Evolutionary conservation across 1,139 yeast genomes (phyloP).

Genomic region (Taphrina populina): DNA sequence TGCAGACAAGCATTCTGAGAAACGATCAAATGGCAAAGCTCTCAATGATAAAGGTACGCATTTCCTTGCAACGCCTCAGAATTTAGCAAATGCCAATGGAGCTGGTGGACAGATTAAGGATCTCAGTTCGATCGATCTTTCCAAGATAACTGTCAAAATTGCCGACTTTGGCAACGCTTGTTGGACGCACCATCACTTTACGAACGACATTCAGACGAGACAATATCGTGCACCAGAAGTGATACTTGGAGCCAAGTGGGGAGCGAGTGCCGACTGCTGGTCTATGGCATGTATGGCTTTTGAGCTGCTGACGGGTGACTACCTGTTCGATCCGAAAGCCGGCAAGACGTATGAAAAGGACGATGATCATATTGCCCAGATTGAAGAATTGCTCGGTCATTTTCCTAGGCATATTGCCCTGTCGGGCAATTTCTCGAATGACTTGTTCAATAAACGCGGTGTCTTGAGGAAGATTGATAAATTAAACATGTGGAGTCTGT

Average conservation of each 20-base stretch:
- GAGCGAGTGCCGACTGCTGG: constrained; percentile 82
- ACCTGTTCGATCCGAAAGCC: constrained; percentile 74
- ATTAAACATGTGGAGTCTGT: constrained; percentile 67
- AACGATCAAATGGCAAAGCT: background rate
- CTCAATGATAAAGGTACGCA: constrained; percentile 15
- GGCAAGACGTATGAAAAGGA: constrained; percentile 63
- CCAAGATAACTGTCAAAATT: constrained; percentile 57
- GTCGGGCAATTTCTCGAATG: constrained; percentile 55
- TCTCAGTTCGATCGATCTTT: constrained; percentile 9
- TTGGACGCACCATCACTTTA: constrained; percentile 67
- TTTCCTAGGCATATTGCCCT: constrained; percentile 56
- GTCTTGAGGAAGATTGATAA: constrained; percentile 59
- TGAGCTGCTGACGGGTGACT: constrained; percentile 81
- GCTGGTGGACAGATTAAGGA: background rate
- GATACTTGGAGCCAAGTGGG: constrained; percentile 69
- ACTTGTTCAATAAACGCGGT: constrained; percentile 58
- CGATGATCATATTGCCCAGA: constrained; percentile 85
- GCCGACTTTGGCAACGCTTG: constrained; percentile 90
- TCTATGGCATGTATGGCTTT: constrained; percentile 77
- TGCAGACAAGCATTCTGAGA: background rate
- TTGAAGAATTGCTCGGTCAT: constrained; percentile 67
- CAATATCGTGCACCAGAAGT: constrained; percentile 85
- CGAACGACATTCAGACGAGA: constrained; percentile 81
- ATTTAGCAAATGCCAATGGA: too few species aligned
- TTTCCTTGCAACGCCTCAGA: background rate